Conservation (phyloP, 2,329 filamentous ascomycete genomes). For the Colletotrichum gloeosporioides region DNA sequence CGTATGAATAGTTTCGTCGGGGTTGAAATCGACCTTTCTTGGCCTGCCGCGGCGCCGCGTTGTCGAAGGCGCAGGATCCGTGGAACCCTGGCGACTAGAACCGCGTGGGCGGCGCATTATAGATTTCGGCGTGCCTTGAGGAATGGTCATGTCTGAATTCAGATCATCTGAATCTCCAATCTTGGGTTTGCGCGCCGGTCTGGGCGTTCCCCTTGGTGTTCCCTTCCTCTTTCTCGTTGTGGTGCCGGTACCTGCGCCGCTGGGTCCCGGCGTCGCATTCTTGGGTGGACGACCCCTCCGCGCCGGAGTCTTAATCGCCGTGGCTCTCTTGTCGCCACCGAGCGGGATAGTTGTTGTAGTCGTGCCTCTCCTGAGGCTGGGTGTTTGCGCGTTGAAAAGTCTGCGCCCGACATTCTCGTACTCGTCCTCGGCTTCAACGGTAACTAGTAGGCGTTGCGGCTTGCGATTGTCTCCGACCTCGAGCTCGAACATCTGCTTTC, state of each 20-base stretch:
- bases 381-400: conserved; percentile 50
- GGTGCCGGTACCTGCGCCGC: conserved; percentile 22
- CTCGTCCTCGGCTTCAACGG: conserved; percentile 54
- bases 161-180: conserved; percentile 30
- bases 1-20: conserved; percentile 25
- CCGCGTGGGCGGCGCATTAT: conserved; percentile 29
- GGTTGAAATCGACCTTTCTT: conserved; percentile 10
- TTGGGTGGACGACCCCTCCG: conserved; percentile 52
- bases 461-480: conserved; percentile 56
- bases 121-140: conserved; percentile 36
- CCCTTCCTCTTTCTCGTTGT: conserved; percentile 50
- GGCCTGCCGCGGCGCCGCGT: conserved; percentile 4
- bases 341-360: conserved; percentile 59
- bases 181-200: conserved; percentile 35
- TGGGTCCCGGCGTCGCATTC: conserved; percentile 56
- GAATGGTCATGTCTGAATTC: conserved; percentile 29
- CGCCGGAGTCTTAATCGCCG: conserved; percentile 41
- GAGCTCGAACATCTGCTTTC: conserved; percentile 63
- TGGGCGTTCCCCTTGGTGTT: conserved; percentile 45
- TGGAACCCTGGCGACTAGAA: background rate
- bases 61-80: conserved; percentile 8
- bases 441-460: conserved; percentile 59
- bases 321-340: conserved; percentile 47
- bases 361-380: conserved; percentile 42
- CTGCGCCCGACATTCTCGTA: conserved; percentile 35